phyloP scores from a whole-genome alignment of 2,329 filamentous ascomycete genomes.

The Sclerotinia minor region DNA sequence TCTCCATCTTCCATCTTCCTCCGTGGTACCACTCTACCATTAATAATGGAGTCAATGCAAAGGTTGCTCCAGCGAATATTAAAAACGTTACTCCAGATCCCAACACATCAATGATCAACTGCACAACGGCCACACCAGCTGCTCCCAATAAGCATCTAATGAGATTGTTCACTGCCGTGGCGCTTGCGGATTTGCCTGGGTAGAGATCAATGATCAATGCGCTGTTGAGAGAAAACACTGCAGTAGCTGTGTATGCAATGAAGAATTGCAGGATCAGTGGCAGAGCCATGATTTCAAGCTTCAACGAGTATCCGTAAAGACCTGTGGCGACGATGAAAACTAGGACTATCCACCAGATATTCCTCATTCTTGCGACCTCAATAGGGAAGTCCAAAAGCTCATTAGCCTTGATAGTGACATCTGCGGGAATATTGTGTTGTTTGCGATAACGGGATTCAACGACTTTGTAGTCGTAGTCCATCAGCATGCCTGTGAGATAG shows the following conservation, averaged over 20 bases:
- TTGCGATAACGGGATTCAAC: constrained; percentile 36
- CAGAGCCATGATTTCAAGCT: constrained; percentile 9
- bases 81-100: constrained; percentile 19
- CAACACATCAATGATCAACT: constrained; percentile 16
- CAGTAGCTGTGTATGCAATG: constrained; percentile 35
- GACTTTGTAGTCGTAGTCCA: constrained; percentile 45
- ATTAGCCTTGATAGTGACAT: constrained; percentile 35
- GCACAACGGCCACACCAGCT: constrained; percentile 19
- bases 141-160: constrained; percentile 26
- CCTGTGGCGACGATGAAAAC: constrained; percentile 45
- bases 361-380: constrained; percentile 43
- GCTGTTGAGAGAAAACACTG: constrained; percentile 34
- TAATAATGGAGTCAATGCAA: constrained; percentile 9
- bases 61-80: constrained; percentile 13
- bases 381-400: constrained; percentile 46
- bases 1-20: constrained; percentile 21
- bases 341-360: constrained; percentile 43
- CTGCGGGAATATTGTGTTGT: constrained; percentile 38
- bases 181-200: constrained; percentile 22
- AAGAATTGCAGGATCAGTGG: constrained; percentile 32
- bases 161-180: constrained; percentile 28
- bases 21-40: constrained; percentile 23
- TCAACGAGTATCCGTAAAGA: constrained; percentile 33
- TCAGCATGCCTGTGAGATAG: constrained; percentile 44
- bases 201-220: constrained; percentile 30